Base-by-base conservation (phyloP, 1,284 basidiomycete species). In the Trichosporon ovoides region DNA sequence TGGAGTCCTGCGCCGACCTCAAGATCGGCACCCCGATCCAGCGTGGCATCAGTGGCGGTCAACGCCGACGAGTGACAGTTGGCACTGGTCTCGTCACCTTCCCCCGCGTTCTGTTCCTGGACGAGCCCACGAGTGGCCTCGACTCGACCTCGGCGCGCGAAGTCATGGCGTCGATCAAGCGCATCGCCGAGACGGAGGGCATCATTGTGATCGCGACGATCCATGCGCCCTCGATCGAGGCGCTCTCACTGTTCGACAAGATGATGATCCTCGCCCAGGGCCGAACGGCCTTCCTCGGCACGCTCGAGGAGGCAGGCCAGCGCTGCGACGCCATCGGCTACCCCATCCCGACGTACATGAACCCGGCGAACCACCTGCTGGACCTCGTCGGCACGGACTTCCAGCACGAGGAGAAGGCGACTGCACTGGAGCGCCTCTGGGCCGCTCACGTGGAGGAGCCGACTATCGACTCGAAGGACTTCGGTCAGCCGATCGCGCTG, bases 41-140 rank as follows among this genome's bases (percentile, higher is more conserved):
- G 46, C 70, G 77, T 22, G 79, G 79, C 14, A 71, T 80, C 59
- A 67, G 64, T 3, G 78, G 78, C 7, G 78, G 78, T 1, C 77
- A 79, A 60, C 76, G 74, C 54, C 59, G 75, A 5, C 60, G 77
- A 0, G 72, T 77, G 18, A 69, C 68, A 2, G 71, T 78, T 60
- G 78, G 73, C 10, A 70, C 66, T 55, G 66, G 67, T 3, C 61
- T 80, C 11, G 72, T 79, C 9, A 72, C 72, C 5, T 66, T 67
- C 2, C 76, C 77, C 10, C 59, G 61, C 6, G 59, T 79, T 1
- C 66, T 80, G n/a, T 73, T 79, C 57, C 68, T 79, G 18, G 78
- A 80, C 58, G 78, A 80, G 62, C 77, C 77, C 0, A 78, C 76
- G 3, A 58, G 55, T 10, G 62, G 66, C 22, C 57, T 67, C n/a